These are phyloP conservation scores for Xerocomus brunneocitrinus DNA, from an alignment of 768 basidiomycete genomes.

Conservation along the genomic window DNA sequence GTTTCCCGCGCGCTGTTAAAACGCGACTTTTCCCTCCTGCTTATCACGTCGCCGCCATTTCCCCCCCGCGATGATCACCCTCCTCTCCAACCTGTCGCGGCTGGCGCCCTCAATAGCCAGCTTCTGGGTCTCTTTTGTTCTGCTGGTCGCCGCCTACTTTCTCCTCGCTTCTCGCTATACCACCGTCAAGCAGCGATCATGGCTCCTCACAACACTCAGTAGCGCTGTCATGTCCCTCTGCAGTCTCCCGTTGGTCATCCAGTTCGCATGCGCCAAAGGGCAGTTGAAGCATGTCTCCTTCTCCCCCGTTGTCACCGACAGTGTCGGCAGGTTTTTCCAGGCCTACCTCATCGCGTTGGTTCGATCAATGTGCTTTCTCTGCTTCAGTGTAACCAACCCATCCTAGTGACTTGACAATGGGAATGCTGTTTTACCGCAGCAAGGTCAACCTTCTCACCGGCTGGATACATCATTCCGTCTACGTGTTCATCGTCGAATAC, in stretches of 20 bases:
- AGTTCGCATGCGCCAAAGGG: conserved; percentile 24
- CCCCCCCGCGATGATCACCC: conserved; percentile 21
- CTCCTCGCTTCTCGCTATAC: conserved; percentile 28
- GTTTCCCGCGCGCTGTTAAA: conserved; percentile 21
- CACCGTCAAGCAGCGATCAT: conserved; percentile 41
- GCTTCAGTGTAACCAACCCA: conserved; percentile 7
- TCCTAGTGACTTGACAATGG: conserved; percentile 43
- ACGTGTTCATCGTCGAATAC: conserved; percentile 40
- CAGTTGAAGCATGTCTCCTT: conserved; percentile 24
- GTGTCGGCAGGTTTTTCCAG: conserved; percentile 40
- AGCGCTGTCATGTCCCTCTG: conserved; percentile 38
- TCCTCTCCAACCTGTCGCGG: conserved; percentile 15
- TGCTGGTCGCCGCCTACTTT: conserved; percentile 27
- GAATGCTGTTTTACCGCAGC: conserved; percentile 42
- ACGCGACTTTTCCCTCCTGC: conserved; percentile 8
- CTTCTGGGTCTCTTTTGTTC: conserved; percentile 18
- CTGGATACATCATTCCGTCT: conserved; percentile 48
- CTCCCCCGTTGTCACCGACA: conserved; percentile 19
- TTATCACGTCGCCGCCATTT: conserved; percentile 20
- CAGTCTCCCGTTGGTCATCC: conserved; percentile 38
- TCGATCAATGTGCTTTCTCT: conserved; percentile 11
- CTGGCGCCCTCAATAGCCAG: conserved; percentile 17
- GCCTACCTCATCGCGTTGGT: conserved; percentile 39
- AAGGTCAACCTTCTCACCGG: conserved; percentile 49
- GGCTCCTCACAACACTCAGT: conserved; percentile 42